Base-by-base conservation (phyloP, 192 early-diverging fungal genomes). In the Glomus cerebriforme region DNA sequence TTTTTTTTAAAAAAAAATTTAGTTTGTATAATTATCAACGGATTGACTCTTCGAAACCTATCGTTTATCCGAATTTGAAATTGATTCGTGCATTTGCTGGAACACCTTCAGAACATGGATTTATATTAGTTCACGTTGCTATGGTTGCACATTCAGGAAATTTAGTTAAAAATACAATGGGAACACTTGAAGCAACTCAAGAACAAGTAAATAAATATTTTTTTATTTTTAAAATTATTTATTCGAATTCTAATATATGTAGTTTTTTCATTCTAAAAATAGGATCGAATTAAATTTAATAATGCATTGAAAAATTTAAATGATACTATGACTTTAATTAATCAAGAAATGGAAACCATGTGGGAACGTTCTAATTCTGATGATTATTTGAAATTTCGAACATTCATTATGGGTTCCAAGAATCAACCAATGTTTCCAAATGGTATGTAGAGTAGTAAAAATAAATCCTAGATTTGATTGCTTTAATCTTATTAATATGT, bases 371-470 rank as follows among this genome's bases (percentile, higher is more conserved):
- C 86, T 27, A 75, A 88, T 27, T 87, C 93, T 29, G 85, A 80
- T 4, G 95, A 94, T 75, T 96, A 97, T 68, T 81, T 91, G 54
- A 91, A 93, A 82, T 97, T 96, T 88, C 86, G 95, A n/a, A 95
- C 96, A 1, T 97, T 95, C 83, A 94, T 97, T 71, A 95, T 93
- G 91, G 96, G 95, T 8, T 92, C 90, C 70, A 94, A 92, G 86
- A 91, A 92, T 81, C 93, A 95, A 88, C 89, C 93, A 63, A 95
- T 97, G 94, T 97, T 97, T 87, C 94, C 91, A 78, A 87, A 92
- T 34, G 95, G 71, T 73, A 49, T 24, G 27, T 12, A 68, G 10
- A 66, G 3, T 17, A 66, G 15, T 7, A 19, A 60, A 24, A n/a
- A n/a, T 31, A 35, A 66, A n/a, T 9, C 17, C 17, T 19, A 31